phyloP scores from a whole-genome alignment of 305 asterid genomes.

The Solanum hybrid region DNA sequence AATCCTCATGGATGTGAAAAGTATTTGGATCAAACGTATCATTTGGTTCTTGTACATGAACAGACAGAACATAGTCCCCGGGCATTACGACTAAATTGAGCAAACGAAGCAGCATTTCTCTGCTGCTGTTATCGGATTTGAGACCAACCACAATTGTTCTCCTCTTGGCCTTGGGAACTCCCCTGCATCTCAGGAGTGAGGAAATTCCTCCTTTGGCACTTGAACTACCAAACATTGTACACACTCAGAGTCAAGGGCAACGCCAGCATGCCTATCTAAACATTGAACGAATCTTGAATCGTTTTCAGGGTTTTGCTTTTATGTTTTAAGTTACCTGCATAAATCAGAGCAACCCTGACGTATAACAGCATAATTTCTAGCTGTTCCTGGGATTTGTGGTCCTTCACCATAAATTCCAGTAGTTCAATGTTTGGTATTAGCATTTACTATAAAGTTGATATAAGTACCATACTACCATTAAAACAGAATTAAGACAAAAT shows the following conservation, averaged over 20 bases:
- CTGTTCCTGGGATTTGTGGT: constrained; percentile 15
- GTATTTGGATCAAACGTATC: constrained; percentile 59
- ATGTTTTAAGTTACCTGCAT: background rate
- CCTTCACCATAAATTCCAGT: constrained; percentile 27
- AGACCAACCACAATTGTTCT: constrained; percentile 50
- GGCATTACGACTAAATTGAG: constrained; percentile 26
- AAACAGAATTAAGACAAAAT: background rate
- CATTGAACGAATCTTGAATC: background rate
- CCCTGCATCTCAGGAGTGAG: constrained; percentile 27
- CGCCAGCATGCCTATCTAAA: background rate
- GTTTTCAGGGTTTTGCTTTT: background rate
- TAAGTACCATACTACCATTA: background rate
- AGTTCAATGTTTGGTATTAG: constrained; percentile 3
- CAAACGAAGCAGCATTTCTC: constrained; percentile 60
- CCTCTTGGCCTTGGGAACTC: constrained; percentile 15
- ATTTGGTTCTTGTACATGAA: constrained; percentile 49
- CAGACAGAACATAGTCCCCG: constrained; percentile 52
- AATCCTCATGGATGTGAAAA: constrained; percentile 70
- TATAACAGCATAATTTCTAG: background rate
- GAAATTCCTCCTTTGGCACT: constrained; percentile 29
- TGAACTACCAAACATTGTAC: constrained; percentile 28
- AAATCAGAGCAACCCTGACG: constrained; percentile 5
- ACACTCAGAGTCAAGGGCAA: background rate
- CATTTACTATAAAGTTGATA: constrained; percentile 19
- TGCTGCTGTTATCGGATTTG: constrained; percentile 54